Evolutionary conservation across 2,329 filamentous ascomycete genomes (phyloP), one percentile per base, ranked within the genome.

Genomic region (Phialemonium atrogriseum): DNA sequence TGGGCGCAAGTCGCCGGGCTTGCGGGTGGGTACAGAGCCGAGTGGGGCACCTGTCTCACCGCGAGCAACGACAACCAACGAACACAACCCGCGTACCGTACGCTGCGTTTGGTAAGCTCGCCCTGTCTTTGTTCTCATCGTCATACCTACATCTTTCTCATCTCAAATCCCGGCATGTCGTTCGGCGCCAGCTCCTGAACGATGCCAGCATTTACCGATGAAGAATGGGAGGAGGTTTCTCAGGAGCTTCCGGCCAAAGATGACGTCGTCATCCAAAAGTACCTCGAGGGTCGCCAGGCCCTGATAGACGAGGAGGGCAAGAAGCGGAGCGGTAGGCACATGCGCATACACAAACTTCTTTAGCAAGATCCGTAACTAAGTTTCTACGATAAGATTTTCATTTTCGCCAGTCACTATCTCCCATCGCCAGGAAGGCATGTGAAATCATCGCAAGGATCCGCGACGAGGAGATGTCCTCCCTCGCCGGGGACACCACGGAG

Each of bases 401-500:
- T 4, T 91, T 91, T 62, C 71, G 77, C 30, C 68, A 81, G 41
- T 72, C 74, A 15, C 73, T 95, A 29, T 88, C 87, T 0, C 84
- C 85, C 4, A 77, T 88, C 44, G 87, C 85, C 4, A 67, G 68
- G 38, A 74, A 79, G 50, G 89, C 91, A 18, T 83, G 83, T 50
- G 68, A 70, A 33, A 89, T 96, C 40, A 84, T 94, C 30, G 73
- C 77, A 6, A 73, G 76, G 38, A 91, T 95, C 49, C 78, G 87
- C 25, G 71, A 76, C 31, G 73, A 84, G 46, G 89, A 96, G 60
- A 91, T 94, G 83, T 95, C 94, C 58, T 79, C 74, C 21, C 68
- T 89, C 21, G 86, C 86, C 45, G 89, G 87, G 56, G 73, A 78
- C n/a, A 75, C 77, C 22, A 93, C 94, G 76, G 85, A 94, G 57